phyloP scores from a whole-genome alignment of 164 flowering plant genomes.

The Sedum album region DNA sequence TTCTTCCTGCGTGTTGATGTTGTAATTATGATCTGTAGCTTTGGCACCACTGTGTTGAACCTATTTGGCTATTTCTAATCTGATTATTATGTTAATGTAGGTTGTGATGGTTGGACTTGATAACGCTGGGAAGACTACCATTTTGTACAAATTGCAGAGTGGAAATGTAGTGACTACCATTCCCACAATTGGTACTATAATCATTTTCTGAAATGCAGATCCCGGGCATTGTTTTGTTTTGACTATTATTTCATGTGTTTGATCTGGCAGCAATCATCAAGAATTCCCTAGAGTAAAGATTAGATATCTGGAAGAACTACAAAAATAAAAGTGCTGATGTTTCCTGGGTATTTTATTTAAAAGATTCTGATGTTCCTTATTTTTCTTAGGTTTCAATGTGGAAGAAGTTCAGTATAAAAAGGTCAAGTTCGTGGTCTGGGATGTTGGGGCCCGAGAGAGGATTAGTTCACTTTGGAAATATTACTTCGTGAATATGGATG shows the following conservation, averaged over 20 bases:
- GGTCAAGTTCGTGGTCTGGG: conserved; percentile 94
- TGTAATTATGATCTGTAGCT: conserved; percentile 4
- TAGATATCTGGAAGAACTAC: no score
- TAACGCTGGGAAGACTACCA: conserved; percentile 98
- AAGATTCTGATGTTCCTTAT: conserved; percentile 9
- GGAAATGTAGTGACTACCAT: conserved; percentile 93
- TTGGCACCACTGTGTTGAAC: not conserved
- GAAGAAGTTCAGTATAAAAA: conserved; percentile 98
- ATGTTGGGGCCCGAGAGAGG: conserved; percentile 95
- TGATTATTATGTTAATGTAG: conserved; percentile 26
- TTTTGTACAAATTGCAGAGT: conserved; percentile 85
- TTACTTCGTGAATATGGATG: conserved; percentile 88
- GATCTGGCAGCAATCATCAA: no score
- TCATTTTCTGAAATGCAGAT: not conserved
- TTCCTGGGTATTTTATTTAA: no score
- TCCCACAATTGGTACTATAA: conserved; percentile 79
- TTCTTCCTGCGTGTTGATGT: not conserved
- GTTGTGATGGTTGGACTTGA: conserved; percentile 99
- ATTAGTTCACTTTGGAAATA: conserved; percentile 94
- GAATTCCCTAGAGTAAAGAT: no score
- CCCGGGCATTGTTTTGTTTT: no score
- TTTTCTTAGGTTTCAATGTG: conserved; percentile 80
- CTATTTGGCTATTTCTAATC: conserved; percentile 10
- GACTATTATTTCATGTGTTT: not conserved
- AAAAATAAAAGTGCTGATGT: no score